Conservation (phyloP, 129 eudicot genomes). For the Lonicera japonica region DNA sequence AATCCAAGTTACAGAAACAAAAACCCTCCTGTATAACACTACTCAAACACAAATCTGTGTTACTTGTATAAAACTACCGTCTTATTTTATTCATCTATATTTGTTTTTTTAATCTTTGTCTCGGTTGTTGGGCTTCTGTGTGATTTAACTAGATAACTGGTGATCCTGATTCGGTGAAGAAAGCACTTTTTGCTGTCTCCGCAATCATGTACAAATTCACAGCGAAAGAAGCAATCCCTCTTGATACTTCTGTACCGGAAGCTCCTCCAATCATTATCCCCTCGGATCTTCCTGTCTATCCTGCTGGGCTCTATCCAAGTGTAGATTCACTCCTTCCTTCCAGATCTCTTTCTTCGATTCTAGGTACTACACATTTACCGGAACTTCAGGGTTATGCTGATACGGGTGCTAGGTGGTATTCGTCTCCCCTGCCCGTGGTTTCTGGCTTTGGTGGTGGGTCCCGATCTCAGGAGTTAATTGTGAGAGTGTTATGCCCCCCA, state of each 20-base stretch:
- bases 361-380: conserved; percentile 51
- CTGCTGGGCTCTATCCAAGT: conserved; percentile 58
- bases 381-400: conserved; percentile 76
- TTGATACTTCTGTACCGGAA: conserved; percentile 65
- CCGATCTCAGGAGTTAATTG: conserved; percentile 57
- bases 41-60: too few relatives aligned
- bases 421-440: conserved; percentile 65
- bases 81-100: neutral
- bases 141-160: conserved; percentile 64
- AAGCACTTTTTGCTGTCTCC: conserved; percentile 83
- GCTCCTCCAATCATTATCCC: conserved; percentile 78
- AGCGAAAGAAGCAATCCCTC: conserved; percentile 80
- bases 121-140: neutral
- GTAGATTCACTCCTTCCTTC: conserved; percentile 57
- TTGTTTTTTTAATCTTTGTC: neutral
- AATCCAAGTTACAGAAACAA: too few relatives aligned
- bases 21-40: too few relatives aligned
- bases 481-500: conserved; percentile 68
- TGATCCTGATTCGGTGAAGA: conserved; percentile 70
- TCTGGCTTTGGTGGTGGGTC: conserved; percentile 65
- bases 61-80: too few relatives aligned
- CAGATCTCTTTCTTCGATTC: conserved; percentile 54
- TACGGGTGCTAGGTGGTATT: conserved; percentile 62
- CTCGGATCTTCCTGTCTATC: conserved; percentile 75
- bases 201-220: conserved; percentile 84